Evolutionary conservation across 2,329 filamentous ascomycete species (phyloP), one percentile per base, ranked within the genome.

Genomic region (Colletotrichum horii): DNA sequence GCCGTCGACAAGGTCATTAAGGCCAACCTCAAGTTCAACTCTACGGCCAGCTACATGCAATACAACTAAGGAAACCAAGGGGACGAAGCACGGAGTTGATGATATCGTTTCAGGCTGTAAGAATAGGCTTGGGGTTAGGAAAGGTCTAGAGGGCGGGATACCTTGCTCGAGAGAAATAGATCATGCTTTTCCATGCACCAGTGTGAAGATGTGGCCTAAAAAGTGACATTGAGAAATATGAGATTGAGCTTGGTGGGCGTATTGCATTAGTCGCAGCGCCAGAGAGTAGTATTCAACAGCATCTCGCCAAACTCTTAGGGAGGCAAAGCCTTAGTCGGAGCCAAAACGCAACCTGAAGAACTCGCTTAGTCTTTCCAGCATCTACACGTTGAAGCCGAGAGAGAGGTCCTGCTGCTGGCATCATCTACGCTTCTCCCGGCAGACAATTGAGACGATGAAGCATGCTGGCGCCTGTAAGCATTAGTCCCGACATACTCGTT

Each of bases 1-100:
- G 96, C 97, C 4, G 97, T 99, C 77, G 97, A 99, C 90, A 99
- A 99, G 92, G 97, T 99, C 78, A 98, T 98, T 89, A 98, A 98
- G 91, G 96, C 95, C 81, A 98, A 98, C 87, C 89, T 98, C 84
- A 99, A 99, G 92, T 99, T 99, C 91, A 98, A 98, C 92, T 97
- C 95, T 74, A 99, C 97, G 75, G 96, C 97, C 66, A 96, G 95
- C 78, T 99, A 99, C 88, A 97, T 97, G 91, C 97, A 98, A 88
- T 99, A 99, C 91, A 99, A 99, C 87, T 98, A 98, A 58, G 38
- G 58, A 58, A 65, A 15, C n/a, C 19, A 64, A 14, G 34, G n/a
- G 16, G 74, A 32, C 61, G 64, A 71, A 61, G 55, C 55, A 56
- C 6, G 69, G 67, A 64, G 70, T 71, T 70, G 68, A 71, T 76